Conservation (phyloP, 106 monocot genomes). For the Chionographis japonica region DNA sequence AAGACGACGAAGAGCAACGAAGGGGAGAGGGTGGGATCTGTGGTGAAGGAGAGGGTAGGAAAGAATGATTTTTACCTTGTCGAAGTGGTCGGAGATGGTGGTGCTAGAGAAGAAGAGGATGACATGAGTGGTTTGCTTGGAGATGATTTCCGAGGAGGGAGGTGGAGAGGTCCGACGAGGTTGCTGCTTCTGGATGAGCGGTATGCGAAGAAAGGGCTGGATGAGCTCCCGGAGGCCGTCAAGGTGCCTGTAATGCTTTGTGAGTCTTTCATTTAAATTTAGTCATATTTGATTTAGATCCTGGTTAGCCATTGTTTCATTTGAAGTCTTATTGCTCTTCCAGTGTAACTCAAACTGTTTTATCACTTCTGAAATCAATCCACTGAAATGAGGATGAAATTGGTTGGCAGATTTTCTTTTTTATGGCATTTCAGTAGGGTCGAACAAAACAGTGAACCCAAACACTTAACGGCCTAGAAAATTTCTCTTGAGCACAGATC, state of each 20-base stretch:
- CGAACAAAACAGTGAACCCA: no score
- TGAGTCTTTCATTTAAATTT: slow-evolving; percentile 11
- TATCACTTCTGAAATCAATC: no score
- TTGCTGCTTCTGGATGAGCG: slow-evolving; percentile 75
- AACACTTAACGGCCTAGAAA: no score
- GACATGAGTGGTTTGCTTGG: slow-evolving; percentile 62
- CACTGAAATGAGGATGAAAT: no score
- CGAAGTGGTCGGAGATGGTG: slow-evolving; percentile 30
- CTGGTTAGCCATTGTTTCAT: no score
- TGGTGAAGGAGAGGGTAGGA: slow-evolving; percentile 8
- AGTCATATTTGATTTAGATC: slow-evolving; percentile 2
- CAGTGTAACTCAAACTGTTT: no score
- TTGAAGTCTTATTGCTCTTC: no score
- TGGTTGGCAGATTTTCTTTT: no score
- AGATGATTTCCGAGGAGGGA: slow-evolving; percentile 24
- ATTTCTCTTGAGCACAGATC: no score
- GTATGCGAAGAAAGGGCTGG: slow-evolving; percentile 38
- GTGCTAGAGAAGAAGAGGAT: slow-evolving; percentile 24
- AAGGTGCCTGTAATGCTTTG: slow-evolving; percentile 47
- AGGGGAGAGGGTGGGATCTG: slow-evolving; percentile 2
- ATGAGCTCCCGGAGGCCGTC: slow-evolving; percentile 74
- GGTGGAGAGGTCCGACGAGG: slow-evolving; percentile 81
- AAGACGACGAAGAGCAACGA: slow-evolving; percentile 24
- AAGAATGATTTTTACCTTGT: slow-evolving; percentile 33
- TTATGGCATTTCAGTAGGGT: no score